These are phyloP conservation scores for Pseudocercospora musae DNA, from an alignment of 2,329 filamentous ascomycete genomes.

Conservation along the genomic window DNA sequence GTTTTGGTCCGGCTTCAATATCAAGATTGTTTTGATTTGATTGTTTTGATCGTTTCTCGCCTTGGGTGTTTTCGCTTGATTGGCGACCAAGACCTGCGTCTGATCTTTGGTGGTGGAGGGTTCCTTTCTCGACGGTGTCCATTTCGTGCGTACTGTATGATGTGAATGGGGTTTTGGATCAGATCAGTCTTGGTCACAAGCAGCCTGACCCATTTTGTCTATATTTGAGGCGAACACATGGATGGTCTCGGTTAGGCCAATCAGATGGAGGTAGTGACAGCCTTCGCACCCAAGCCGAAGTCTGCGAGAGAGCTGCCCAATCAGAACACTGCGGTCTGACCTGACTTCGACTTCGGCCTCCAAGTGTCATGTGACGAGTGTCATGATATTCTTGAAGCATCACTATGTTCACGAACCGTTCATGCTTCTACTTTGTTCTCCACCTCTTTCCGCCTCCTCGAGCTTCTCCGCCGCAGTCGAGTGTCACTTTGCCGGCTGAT, in stretches of 20 bases:
- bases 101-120: conserved; percentile 14
- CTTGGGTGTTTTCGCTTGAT: background rate
- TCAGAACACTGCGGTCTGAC: no score
- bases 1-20: background rate
- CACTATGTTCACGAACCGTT: background rate
- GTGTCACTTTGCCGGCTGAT: background rate
- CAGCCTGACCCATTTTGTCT: background rate
- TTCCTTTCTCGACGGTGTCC: conserved; percentile 22
- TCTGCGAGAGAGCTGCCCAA: no score
- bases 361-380: background rate
- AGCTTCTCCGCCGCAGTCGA: background rate
- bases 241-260: background rate
- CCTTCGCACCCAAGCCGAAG: no score
- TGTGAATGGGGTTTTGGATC: background rate
- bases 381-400: background rate
- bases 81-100: conserved; percentile 13
- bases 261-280: no score
- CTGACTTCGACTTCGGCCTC: background rate
- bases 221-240: background rate
- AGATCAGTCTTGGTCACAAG: background rate
- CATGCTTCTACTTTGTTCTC: background rate
- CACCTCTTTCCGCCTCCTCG: background rate
- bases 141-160: conserved; percentile 3
- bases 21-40: background rate
- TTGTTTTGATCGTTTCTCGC: background rate